Base-by-base conservation (phyloP, 2,329 filamentous ascomycete species). In the Tolypocladium paradoxum region DNA sequence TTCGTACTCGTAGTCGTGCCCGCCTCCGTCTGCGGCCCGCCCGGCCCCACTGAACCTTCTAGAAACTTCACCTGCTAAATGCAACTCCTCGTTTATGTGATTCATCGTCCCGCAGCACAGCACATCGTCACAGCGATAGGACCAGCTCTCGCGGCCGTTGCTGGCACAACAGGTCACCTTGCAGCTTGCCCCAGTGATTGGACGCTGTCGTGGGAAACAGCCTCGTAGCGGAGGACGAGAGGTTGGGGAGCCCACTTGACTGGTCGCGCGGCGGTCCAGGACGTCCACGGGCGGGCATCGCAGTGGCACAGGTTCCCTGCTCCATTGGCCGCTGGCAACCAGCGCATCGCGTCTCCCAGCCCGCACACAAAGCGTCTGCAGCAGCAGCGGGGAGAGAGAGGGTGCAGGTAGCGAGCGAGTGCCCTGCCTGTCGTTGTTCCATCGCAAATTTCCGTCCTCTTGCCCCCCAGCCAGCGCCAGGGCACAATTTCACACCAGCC, bases 21-120 rank as follows among this genome's bases (percentile, higher is more conserved):
- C 43, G 9, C 27, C 43, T 18, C 43, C 16, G 27, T 31, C 24
- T 12, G 43, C 43, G 43, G 43, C 20, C 43, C 43, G 43, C 18
- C 27, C 50, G 37, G 64, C 61, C 67, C 70, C 71, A 73, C 70
- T 68, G 71, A 73, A 73, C 60, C 68, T 73, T 73, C 71, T 71
- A 72, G 71, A 73, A 73, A 62, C 61, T 53, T 59, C 52, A 60
- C 53, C 54, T 59, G 53, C 55, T 72, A 70, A 56, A 49, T 65
- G 66, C 68, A 73, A 63, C 50, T 49, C 64, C 66, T 59, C 69
- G 54, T 55, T 58, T 49, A 3, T n/a, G 48, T 27, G 48, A 49
- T 37, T n/a, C 4, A n/a, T 7, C 6, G 4, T 46, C 31, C 43
- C 31, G 43, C 27, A 20, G 27, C 24, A 4, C 27, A 20, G 27